phyloP scores from a whole-genome alignment of 2,329 filamentous ascomycete species.

The Trichoderma asperellum region DNA sequence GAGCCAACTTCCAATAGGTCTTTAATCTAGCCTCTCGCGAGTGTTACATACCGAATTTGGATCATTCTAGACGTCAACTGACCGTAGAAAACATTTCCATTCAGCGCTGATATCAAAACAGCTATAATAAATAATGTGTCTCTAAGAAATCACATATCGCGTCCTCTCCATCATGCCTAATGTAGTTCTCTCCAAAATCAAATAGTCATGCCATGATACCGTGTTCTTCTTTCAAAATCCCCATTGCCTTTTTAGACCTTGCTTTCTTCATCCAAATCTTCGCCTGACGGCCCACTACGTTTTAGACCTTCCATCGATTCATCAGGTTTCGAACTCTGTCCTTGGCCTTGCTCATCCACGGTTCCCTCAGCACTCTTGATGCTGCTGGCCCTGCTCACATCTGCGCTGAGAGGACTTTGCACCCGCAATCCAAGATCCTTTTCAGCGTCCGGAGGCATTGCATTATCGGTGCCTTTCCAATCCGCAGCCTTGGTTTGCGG shows the following conservation, averaged over 20 bases:
- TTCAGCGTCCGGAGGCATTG: constrained; percentile 50
- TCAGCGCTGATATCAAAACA: constrained; percentile 5
- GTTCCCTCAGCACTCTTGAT: constrained; percentile 49
- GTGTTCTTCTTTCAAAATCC: neutral
- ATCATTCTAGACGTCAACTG: neutral
- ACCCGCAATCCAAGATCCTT: constrained; percentile 71
- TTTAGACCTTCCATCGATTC: constrained; percentile 41
- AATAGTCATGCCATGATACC: neutral
- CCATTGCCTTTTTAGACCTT: neutral
- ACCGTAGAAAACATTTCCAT: neutral
- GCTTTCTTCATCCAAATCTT: constrained; percentile 33
- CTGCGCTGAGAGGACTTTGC: constrained; percentile 65
- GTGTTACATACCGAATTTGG: neutral
- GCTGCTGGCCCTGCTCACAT: constrained; percentile 75
- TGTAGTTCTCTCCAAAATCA: neutral
- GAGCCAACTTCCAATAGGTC: neutral
- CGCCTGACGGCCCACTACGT: constrained; percentile 44
- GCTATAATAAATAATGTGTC: neutral
- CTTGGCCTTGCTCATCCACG: constrained; percentile 21
- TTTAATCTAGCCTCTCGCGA: neutral
- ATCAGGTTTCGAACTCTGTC: constrained; percentile 27
- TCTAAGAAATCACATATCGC: neutral
- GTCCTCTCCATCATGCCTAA: neutral
- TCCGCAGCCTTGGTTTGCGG: constrained; percentile 71
- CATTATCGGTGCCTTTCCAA: constrained; percentile 67